Conservation (phyloP, 192 early-diverging fungal species). For the Kickxella alabastrina region DNA sequence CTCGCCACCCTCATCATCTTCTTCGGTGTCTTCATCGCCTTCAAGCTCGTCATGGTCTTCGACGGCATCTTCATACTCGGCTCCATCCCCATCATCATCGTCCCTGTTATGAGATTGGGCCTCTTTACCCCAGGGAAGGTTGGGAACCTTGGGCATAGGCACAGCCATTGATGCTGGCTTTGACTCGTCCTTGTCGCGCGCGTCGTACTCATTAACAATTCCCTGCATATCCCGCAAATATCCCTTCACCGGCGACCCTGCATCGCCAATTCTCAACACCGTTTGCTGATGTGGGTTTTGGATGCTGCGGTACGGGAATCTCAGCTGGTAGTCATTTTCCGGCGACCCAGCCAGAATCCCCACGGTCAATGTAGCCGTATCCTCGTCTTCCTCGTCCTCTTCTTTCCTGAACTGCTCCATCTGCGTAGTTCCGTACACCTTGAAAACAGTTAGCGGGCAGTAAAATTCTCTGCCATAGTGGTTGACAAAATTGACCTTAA, state of each 20-base stretch:
- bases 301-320: constrained; percentile 19
- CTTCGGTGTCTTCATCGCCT: constrained; percentile 2
- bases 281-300: constrained; percentile 7
- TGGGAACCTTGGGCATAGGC: constrained; percentile 38
- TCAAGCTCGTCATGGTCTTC: constrained; percentile 22
- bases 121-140: constrained; percentile 33
- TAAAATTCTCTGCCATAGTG: constrained; percentile 92
- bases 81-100: constrained; percentile 22
- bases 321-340: constrained; percentile 19
- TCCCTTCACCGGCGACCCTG: constrained; percentile 25
- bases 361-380: constrained; percentile 38
- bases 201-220: constrained; percentile 32
- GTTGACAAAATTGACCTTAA: constrained; percentile 81
- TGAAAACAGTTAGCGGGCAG: constrained; percentile 84
- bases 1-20: not conserved
- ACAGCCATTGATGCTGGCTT: not conserved
- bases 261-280: constrained; percentile 26
- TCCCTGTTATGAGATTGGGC: not conserved
- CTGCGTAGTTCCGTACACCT: constrained; percentile 88
- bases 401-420: constrained; percentile 80
- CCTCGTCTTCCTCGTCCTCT: constrained; percentile 42
- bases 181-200: constrained; percentile 13
- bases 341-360: constrained; percentile 23
- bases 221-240: constrained; percentile 46
- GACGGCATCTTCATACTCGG: constrained; percentile 40